Evolutionary conservation across 768 basidiomycete genomes (phyloP), one percentile per base, ranked within the genome.

Genomic region (Mrakia gelida): DNA sequence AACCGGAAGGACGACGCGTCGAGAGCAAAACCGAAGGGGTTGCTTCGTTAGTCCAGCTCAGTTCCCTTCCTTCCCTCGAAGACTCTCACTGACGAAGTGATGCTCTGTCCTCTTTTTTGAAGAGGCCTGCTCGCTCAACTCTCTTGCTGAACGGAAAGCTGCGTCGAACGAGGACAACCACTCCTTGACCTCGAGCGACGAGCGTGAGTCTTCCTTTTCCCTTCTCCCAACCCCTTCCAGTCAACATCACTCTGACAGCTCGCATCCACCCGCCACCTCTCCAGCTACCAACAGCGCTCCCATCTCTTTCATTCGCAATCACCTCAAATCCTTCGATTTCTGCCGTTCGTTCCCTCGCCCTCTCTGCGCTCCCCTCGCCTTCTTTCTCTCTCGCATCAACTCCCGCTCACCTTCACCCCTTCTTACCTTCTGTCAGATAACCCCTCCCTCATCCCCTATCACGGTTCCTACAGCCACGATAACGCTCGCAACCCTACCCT

Each of bases 241-340:
- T 3, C 9, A 30, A 11, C 30, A 16, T 30, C 32, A 8, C 38
- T 1, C 32, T 15, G 32, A 38, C 62, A 2, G 28, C 11, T 56
- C 28, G 7, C 49, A 26, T 56, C 15, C 11, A 45, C n/a, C 45
- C 41, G 41, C 21, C 49, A 28, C 2, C 32, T 62, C 41, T 9
- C 2, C 38, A 74, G 56, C 23, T 5, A 18, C 59, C 2, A 10
- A 34, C n/a, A n/a, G n/a, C 13, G 61, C n/a, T 9, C n/a, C 73
- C 23, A 16, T 75, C n/a, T 65, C 63, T 3, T 75, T 75, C 63
- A 62, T 75, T 21, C 41, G 26, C 11, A 43, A 75, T 15, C 28
- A 6, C 11, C 43, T 34, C 32, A 63, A 45, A 30, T 65, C 62
- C 43, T 75, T 52, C 28, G 63, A 75, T 59, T 75, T 75, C 30